phyloP scores from a whole-genome alignment of 1,139 yeast species.

The Kazachstania sp. region DNA sequence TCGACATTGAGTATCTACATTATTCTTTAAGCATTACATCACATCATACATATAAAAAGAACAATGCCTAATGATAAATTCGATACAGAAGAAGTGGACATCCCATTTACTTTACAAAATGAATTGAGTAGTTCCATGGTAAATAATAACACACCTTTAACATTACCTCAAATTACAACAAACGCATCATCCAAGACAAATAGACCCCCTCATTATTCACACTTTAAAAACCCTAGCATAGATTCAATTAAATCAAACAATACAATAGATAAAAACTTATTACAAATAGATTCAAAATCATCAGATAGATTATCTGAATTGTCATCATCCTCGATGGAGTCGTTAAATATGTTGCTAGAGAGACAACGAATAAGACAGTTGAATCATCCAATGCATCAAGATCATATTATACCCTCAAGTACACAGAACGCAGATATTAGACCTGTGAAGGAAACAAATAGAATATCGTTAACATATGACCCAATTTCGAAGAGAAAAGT shows the following conservation, averaged over 20 bases:
- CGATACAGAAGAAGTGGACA: constrained; percentile 19
- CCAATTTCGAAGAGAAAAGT: constrained; percentile 79
- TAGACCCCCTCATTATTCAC: background rate
- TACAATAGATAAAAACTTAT: background rate
- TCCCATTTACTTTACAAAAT: constrained; percentile 24
- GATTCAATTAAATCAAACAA: background rate
- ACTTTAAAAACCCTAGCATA: background rate
- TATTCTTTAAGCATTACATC: too few relatives aligned
- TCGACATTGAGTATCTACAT: too few relatives aligned
- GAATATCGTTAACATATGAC: constrained; percentile 76
- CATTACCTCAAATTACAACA: background rate
- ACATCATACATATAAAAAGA: too few relatives aligned
- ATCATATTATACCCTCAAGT: constrained; percentile 23
- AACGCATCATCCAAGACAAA: background rate
- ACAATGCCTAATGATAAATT: background rate
- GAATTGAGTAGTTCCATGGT: constrained; percentile 13
- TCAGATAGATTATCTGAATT: constrained; percentile 3
- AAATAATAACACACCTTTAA: constrained; percentile 4
- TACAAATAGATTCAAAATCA: background rate
- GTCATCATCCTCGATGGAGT: constrained; percentile 34
- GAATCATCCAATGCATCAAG: constrained; percentile 36
- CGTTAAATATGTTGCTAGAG: constrained; percentile 33
- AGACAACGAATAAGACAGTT: constrained; percentile 34
- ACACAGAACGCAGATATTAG: constrained; percentile 8
- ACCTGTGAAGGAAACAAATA: constrained; percentile 73